A percentile compares a stretch with the other conserved stretches of the same genome.
Conservation (phyloP, 306 rosid species). For the Inga oerstediana region DNA sequence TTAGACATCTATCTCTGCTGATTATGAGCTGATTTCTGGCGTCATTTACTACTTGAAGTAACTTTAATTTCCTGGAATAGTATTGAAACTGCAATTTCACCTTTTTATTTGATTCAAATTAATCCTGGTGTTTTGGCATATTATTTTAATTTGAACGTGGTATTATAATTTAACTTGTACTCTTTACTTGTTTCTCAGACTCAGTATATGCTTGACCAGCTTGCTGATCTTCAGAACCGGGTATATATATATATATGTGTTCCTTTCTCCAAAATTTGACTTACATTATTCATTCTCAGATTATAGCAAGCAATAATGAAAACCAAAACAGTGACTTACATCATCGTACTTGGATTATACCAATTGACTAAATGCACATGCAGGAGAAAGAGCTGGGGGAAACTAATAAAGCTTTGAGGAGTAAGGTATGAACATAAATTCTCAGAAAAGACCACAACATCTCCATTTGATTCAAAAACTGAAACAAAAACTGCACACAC, state of each 20-base stretch:
- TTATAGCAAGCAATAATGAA: neutral
- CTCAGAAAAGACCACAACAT: neutral
- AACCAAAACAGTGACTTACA: neutral
- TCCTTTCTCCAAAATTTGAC: neutral
- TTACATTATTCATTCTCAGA: too few species aligned
- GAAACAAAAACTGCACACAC: neutral
- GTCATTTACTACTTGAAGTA: neutral
- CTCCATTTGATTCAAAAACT: neutral
- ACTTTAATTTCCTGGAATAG: neutral
- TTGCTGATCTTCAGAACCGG: slow-evolving; percentile 75
- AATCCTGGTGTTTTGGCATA: neutral
- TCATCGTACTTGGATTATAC: neutral
- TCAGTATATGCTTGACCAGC: slow-evolving; percentile 74
- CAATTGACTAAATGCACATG: neutral
- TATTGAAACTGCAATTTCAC: neutral
- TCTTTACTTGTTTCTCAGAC: slow-evolving; percentile 49
- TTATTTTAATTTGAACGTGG: neutral
- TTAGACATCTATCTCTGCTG: neutral
- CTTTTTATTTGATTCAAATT: neutral
- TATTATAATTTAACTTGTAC: neutral
- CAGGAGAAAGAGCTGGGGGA: slow-evolving; percentile 77
- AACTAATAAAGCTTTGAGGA: slow-evolving; percentile 58
- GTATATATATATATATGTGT: slow-evolving; percentile 36
- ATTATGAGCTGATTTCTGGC: neutral
- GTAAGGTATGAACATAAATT: slow-evolving; percentile 46